Conservation (phyloP, 2,329 filamentous ascomycete species). For the Pestalotiopsis sp. region DNA sequence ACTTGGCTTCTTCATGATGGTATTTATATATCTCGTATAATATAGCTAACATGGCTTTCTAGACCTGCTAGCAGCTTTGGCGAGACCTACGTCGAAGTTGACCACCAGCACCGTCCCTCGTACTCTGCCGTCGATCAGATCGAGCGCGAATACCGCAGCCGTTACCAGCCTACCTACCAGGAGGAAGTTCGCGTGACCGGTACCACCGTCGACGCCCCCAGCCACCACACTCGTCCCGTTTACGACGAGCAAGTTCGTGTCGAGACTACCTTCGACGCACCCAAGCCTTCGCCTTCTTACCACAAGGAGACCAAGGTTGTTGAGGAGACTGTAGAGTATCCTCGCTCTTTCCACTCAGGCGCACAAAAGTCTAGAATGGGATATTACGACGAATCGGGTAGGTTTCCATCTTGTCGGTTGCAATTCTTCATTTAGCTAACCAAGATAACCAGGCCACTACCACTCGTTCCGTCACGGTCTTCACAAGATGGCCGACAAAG, state of each 20-base stretch:
- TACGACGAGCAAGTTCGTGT: conserved; percentile 38
- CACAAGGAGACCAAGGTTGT: conserved; percentile 61
- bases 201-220: conserved; percentile 27
- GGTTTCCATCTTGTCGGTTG: conserved; percentile 27
- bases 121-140: conserved; percentile 61
- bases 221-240: conserved; percentile 25
- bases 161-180: conserved; percentile 54
- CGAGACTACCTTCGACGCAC: conserved; percentile 46
- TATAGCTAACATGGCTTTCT: conserved; percentile 26
- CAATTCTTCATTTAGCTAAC: conserved; percentile 18
- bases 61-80: conserved; percentile 46
- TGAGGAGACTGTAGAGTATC: conserved; percentile 67
- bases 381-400: conserved; percentile 67
- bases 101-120: conserved; percentile 53
- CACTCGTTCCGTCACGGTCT: conserved; percentile 60
- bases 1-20: neutral
- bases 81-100: conserved; percentile 68
- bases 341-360: conserved; percentile 41
- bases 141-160: conserved; percentile 68
- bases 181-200: conserved; percentile 26
- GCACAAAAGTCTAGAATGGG: conserved; percentile 60
- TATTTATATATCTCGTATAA: neutral
- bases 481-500: conserved; percentile 60
- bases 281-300: conserved; percentile 46
- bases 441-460: conserved; percentile 50